Conservation (phyloP, 2,329 filamentous ascomycete genomes). For the Furcasterigmium furcatum region DNA sequence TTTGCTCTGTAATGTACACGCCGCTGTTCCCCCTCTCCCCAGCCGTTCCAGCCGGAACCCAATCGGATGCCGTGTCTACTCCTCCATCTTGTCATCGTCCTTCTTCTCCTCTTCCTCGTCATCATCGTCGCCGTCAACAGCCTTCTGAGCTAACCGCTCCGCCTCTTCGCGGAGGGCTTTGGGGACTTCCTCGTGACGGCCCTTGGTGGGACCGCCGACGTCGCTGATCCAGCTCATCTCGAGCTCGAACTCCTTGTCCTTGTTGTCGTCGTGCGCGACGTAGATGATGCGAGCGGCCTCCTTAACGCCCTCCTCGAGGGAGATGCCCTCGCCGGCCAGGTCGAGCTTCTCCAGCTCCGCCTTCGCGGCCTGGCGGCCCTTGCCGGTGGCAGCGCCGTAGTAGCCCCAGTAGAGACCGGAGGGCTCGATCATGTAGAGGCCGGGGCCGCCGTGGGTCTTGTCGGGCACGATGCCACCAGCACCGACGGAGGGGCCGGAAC, state of each 20-base stretch:
- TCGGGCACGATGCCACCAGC: conserved; percentile 77
- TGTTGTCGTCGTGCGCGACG: conserved; percentile 96
- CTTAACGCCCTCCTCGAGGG: conserved; percentile 85
- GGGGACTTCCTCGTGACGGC: conserved; percentile 88
- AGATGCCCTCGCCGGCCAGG: conserved; percentile 71
- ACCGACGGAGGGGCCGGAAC: conserved; percentile 72
- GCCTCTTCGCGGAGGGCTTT: conserved; percentile 89
- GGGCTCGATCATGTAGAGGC: conserved; percentile 98
- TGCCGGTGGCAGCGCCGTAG: conserved; percentile 95
- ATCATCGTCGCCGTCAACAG: conserved; percentile 82
- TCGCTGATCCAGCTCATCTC: conserved; percentile 99
- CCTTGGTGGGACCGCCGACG: conserved; percentile 82
- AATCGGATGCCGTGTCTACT: conserved; percentile 45
- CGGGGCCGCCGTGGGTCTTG: conserved; percentile 82
- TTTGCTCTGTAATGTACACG: conserved; percentile 2
- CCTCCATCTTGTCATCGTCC: conserved; percentile 83
- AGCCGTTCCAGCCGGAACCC: not conserved
- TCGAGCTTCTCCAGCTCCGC: conserved; percentile 98
- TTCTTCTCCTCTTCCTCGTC: conserved; percentile 57
- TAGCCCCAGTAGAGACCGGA: conserved; percentile 98
- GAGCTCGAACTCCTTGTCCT: conserved; percentile 99
- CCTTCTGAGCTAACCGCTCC: conserved; percentile 86
- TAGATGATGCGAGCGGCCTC: conserved; percentile 97
- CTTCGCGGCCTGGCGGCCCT: conserved; percentile 95
- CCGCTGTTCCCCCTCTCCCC: not conserved